Evolutionary conservation across 2,329 filamentous ascomycete species (phyloP).

Genomic region (Sclerotinia sclerotiorum): DNA sequence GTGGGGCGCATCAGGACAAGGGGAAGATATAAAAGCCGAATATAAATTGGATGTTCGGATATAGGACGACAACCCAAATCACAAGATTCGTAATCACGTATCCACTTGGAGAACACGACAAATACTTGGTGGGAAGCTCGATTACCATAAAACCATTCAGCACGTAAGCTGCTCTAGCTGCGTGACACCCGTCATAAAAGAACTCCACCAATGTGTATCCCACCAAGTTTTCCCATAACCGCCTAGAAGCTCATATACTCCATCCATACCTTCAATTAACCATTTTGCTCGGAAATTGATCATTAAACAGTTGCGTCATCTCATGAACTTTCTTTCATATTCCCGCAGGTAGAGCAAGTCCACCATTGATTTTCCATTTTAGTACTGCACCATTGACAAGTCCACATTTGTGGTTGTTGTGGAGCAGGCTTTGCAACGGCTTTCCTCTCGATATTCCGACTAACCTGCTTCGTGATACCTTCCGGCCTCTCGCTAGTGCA

Average conservation of each 20-base stretch:
- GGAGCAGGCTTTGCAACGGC: conserved; percentile 23
- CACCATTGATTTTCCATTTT: conserved; percentile 56
- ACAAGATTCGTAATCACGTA: conserved; percentile 7
- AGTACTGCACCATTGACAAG: conserved; percentile 51
- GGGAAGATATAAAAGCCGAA: conserved; percentile 4
- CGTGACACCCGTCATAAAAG: background rate
- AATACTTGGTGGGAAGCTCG: background rate
- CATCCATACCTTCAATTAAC: background rate
- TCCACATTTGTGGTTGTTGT: conserved; percentile 44
- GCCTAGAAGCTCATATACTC: background rate
- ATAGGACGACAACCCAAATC: background rate
- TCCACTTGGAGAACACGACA: background rate
- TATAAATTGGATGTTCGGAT: background rate
- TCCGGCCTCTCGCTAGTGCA: conserved; percentile 50
- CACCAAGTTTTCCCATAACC: background rate
- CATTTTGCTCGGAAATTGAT: background rate
- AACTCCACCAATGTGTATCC: background rate
- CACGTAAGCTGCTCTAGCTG: conserved; percentile 1
- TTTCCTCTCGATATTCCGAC: conserved; percentile 21
- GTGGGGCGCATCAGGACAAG: background rate
- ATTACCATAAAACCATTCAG: background rate
- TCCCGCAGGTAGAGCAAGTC: conserved; percentile 56
- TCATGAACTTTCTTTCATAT: conserved; percentile 53
- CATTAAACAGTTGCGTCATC: background rate
- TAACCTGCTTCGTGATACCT: conserved; percentile 36